Base-by-base conservation (phyloP, 352 stramenopile species). In the Globisporangium perplexum region DNA sequence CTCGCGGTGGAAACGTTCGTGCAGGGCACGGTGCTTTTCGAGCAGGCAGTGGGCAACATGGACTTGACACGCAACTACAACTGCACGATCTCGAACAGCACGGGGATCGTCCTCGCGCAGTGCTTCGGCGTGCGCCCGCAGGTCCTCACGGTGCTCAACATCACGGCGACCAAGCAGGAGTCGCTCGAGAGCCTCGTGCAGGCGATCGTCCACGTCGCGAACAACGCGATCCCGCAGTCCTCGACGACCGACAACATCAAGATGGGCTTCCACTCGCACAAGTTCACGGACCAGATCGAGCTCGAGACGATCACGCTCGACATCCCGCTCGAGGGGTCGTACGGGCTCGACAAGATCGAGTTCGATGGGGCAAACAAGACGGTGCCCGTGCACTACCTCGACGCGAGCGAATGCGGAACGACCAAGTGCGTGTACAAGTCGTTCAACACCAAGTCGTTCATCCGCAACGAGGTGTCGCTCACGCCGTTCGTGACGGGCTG, bases 231-330 rank as follows among this genome's bases (percentile, higher is more conserved):
- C 47, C 36, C 17, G n/a, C 48, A 39, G n/a, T 23, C 39, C 6
- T 38, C 33, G 23, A 12, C 56, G 24, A 43, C 39, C 17, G 43
- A 54, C 43, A 36, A n/a, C 8, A 36, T 48, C 45, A 24, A 50
- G 18, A 57, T 65, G 35, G 43, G 46, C 20, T 65, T 65, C 28
- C 28, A 56, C 18, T 50, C 39, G 44, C 47, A 52, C 38, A 28
- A 31, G 5, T 26, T 64, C 36, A 54, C 57, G 10, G 31, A 59
- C 41, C 20, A 55, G 30, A 54, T 64, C 18, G n/a, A n/a, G 44
- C 50, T 64, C 31, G 50, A 64, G 20, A 47, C 51, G 10, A 55
- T 64, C 28, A 55, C 57, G 36, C 26, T 64, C 15, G 57, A 64
- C 15, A 47, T 64, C 22, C 50, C 57, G 12, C 46, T 64, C 8